These are phyloP conservation scores for Paraglomus occultum DNA, from an alignment of 192 early-diverging fungal genomes.

Conservation along the genomic window DNA sequence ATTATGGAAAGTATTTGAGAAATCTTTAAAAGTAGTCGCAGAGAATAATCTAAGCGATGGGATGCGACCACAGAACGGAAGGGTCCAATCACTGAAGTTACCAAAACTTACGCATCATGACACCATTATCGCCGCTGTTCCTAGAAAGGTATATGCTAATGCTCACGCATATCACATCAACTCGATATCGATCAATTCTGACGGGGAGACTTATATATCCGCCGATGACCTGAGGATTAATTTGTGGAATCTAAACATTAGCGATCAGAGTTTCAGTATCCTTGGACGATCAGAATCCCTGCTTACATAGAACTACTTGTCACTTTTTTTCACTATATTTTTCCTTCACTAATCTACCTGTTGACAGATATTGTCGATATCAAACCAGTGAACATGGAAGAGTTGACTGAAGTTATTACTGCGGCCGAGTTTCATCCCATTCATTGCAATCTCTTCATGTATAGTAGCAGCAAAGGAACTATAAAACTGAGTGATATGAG, in stretches of 20 bases:
- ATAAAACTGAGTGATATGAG: slow-evolving; percentile 99
- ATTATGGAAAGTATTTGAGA: slow-evolving; percentile 99
- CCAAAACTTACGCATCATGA: slow-evolving; percentile 93
- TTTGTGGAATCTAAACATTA: slow-evolving; percentile 96
- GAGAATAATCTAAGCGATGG: slow-evolving; percentile 88
- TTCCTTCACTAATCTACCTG: slow-evolving; percentile 10
- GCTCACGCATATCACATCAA: slow-evolving; percentile 99
- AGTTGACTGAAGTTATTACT: slow-evolving; percentile 98
- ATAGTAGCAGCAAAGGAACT: slow-evolving; percentile 97
- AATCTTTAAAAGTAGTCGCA: slow-evolving; percentile 90
- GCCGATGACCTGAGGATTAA: slow-evolving; percentile 99
- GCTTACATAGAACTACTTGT: neutral
- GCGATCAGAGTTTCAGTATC: slow-evolving; percentile 96
- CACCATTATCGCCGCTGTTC: slow-evolving; percentile 93
- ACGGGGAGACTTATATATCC: slow-evolving; percentile 96
- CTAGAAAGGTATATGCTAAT: slow-evolving; percentile 89
- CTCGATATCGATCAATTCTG: slow-evolving; percentile 98
- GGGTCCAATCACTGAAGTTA: slow-evolving; percentile 55
- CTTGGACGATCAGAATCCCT: neutral
- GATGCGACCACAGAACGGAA: slow-evolving; percentile 35
- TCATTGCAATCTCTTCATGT: slow-evolving; percentile 97
- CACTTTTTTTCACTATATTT: neutral
- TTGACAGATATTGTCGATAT: slow-evolving; percentile 95
- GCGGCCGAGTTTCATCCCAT: slow-evolving; percentile 95
- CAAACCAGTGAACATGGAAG: slow-evolving; percentile 99